Base-by-base conservation (phyloP, 1,284 basidiomycete genomes). In the Sporisorium exsertum region DNA sequence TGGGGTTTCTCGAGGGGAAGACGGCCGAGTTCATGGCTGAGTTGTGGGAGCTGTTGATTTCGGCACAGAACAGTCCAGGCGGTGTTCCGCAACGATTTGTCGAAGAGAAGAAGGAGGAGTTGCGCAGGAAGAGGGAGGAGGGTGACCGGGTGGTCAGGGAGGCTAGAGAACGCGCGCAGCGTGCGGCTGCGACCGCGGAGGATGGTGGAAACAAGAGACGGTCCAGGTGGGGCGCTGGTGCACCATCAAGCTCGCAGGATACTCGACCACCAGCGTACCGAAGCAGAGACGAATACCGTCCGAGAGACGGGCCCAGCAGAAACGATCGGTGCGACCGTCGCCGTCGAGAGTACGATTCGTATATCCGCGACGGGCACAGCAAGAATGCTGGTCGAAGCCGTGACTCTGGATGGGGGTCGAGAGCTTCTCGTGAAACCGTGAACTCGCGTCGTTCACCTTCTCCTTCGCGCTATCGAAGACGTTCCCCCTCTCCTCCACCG, bases 81-180 rank as follows among this genome's bases (percentile, higher is more conserved):
- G 95, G 95, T 70, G 93, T 99, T 0, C 96, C 96, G 2, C 90
- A 90, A n/a, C 92, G 92, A 26, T 95, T 98, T 84, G 91, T 99
- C 24, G 94, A 97, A 81, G 92, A 93, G 84, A 98, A 98, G 87
- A 99, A 99, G 87, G 91, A 91, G 81, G 96, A 99, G 86, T 90
- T 98, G 89, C 89, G 93, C 32, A 88, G 90, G n/a, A 88, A 90
- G 52, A 91, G 92, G 77, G 91, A 89, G 64, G 83, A 85, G 50
- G 93, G 93, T 72, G 88, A 89, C 16, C 88, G 90, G 16, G 90
- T 90, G 8, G 87, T 94, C 50, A 90, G 90, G 56, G 92, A 93
- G 87, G 65, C 85, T 32, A 78, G 84, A 29, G 81, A 80, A 51
- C 74, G 82, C 76, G 53, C 82, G 72, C 60, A 43, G 75, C 27